Evolutionary conservation across 176 grass and related monocot genomes (phyloP).

Genomic region (Canna indica): DNA sequence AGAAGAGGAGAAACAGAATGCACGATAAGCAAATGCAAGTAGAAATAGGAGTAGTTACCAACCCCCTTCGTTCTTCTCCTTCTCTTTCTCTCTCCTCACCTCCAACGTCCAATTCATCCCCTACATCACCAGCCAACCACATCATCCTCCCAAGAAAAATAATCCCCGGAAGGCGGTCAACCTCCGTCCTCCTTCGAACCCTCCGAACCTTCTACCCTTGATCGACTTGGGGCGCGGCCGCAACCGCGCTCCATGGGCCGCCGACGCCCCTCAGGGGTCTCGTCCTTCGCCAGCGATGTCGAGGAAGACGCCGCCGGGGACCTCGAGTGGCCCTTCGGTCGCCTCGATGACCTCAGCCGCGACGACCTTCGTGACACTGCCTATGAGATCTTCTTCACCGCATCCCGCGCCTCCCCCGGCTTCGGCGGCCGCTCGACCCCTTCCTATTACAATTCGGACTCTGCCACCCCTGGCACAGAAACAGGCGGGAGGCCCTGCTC

Average conservation of each 20-base stretch:
- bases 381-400: constrained; percentile 62
- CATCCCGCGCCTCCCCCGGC: constrained; percentile 33
- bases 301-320: constrained; percentile 13
- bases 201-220: too few relatives aligned
- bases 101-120: not conserved
- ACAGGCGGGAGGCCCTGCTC: not conserved
- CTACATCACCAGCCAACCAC: not conserved
- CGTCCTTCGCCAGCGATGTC: not conserved
- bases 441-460: not conserved
- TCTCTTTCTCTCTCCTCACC: not conserved
- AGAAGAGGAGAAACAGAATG: not conserved
- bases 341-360: constrained; percentile 31
- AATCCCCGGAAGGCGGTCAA: not conserved
- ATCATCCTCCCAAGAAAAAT: not conserved
- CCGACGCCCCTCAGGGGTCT: not conserved
- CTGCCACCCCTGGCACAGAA: not conserved
- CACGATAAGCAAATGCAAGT: not conserved
- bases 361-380: constrained; percentile 51
- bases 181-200: not conserved
- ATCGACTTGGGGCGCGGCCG: too few relatives aligned
- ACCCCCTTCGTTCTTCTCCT: not conserved
- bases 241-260: not conserved
- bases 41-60: not conserved
- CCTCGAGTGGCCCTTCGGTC: constrained; percentile 48
- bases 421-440: not conserved